Conservation (phyloP, 805 yeast species). For the Wickerhamiella slavikovae region DNA sequence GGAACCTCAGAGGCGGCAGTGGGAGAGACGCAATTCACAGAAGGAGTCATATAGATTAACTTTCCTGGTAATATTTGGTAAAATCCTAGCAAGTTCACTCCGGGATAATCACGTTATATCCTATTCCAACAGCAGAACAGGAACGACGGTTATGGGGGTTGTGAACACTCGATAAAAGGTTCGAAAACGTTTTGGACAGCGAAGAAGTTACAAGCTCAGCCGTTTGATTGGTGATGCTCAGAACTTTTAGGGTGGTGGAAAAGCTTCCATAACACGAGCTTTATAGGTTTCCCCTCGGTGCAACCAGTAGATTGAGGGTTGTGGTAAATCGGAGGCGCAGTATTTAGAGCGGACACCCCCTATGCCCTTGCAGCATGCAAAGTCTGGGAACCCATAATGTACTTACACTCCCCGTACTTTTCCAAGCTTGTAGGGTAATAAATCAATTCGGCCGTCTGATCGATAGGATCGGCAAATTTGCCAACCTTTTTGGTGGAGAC, state of each 20-base stretch:
- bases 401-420: no score
- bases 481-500: no score
- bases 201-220: not conserved
- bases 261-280: not conserved
- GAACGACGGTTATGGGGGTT: slow-evolving; percentile 24
- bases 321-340: no score
- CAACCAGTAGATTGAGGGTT: no score
- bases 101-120: slow-evolving; percentile 23
- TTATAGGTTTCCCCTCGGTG: not conserved
- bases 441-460: no score
- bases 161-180: slow-evolving; percentile 22
- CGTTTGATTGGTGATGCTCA: not conserved
- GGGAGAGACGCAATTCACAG: slow-evolving; percentile 9
- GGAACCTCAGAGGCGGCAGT: slow-evolving; percentile 13
- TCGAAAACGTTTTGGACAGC: slow-evolving; percentile 19
- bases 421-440: no score
- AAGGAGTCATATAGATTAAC: slow-evolving; percentile 4
- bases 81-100: slow-evolving; percentile 1
- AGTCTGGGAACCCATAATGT: no score
- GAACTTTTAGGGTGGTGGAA: not conserved
- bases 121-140: slow-evolving; percentile 23
- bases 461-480: no score
- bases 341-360: not conserved
- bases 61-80: not conserved
- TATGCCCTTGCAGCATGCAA: not conserved